Evolutionary conservation across 257 asterid genomes (phyloP), one percentile per base, ranked within the genome.

Genomic region (Solanum acaule): DNA sequence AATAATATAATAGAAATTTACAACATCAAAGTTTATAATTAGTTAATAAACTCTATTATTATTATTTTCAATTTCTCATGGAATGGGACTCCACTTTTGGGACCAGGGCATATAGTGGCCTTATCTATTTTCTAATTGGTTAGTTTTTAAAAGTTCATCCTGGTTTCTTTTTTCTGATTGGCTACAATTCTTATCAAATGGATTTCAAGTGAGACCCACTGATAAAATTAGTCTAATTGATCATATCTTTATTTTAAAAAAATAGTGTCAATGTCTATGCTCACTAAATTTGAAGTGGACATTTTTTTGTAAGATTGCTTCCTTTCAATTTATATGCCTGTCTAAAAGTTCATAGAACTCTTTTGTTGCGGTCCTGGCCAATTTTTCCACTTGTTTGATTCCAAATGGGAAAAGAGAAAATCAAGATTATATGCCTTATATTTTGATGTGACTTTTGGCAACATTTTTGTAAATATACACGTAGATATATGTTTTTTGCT

Each of bases 101-200:
- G 93, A 87, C 93, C 93, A 89, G 35, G 35, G 40, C 65, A 81
- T 0, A 12, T 0, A 13, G 71, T 89, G 89, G 89, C 92, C 96
- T 93, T 92, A 94, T 93, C 98, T 94, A 78, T 72, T 77, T 8
- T 91, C 82, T 37, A 9, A 96, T 95, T 96, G 98, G 99, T 38
- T 90, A 86, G 8, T 14, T 83, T 35, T 6, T 11, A 38, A 88
- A 89, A 88, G 77, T 86, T 89, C 84, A 94, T 95, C 98, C 89
- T 33, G 88, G 63, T 84, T 46, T 18, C 31, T 27, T 88, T 68
- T 25, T 75, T 72, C 25, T 94, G 52, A 96, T 95, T 95, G 98
- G 99, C 52, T 91, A 49, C 85, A 38, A 23, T 15, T 84, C 87
- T 84, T 76, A 61, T 89, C 90, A 90, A 38, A 4, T 46, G 92